Evolutionary conservation across 257 asterid genomes (phyloP), one percentile per base, ranked within the genome.

Genomic region (Primulina tabacum): DNA sequence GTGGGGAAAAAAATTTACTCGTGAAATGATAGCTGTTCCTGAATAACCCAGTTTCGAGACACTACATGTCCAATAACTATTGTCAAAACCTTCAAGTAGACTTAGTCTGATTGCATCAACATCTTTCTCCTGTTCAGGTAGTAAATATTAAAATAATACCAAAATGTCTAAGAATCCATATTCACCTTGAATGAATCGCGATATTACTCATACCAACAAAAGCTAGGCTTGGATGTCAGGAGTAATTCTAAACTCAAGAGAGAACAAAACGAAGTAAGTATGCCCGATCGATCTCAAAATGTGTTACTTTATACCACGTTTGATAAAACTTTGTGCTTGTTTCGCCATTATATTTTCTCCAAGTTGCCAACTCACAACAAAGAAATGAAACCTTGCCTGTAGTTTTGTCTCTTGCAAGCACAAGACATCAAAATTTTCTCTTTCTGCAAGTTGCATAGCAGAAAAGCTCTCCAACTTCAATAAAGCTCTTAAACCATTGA

Each of bases 341-440:
- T 50, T 16, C 20, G 7, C 56, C 20, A 16, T 16, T 50, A 50
- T 12, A 50, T 50, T 50, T 50, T 50, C 53, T 55, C 60, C 53
- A 30, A 43, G 28, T 29, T 34, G 21, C 40, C 59, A 26, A 43
- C 68, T 71, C 47, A 33, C 17, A 71, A 67, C 17, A 74, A 68
- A 64, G 3, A 18, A 62, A 64, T 38, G 35, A 52, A 33, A 52
- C 76, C 85, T 69, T 79, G 72, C 99, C 99, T 91, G 92, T 64
- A 94, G 80, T 75, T 94, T 94, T 67, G 99, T 94, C 81, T 94
- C 99, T 82, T 94, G 99, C 83, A 94, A 80, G 82, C 99, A 94
- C 71, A 94, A 66, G 16, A 91, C 89, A 76, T 94, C 99, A 70
- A 90, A 89, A 65, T 82, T 73, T 76, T 91, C 97, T 84, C 89